phyloP scores from a whole-genome alignment of 2,329 filamentous ascomycete species.

The Hymenoscyphus albidus region DNA sequence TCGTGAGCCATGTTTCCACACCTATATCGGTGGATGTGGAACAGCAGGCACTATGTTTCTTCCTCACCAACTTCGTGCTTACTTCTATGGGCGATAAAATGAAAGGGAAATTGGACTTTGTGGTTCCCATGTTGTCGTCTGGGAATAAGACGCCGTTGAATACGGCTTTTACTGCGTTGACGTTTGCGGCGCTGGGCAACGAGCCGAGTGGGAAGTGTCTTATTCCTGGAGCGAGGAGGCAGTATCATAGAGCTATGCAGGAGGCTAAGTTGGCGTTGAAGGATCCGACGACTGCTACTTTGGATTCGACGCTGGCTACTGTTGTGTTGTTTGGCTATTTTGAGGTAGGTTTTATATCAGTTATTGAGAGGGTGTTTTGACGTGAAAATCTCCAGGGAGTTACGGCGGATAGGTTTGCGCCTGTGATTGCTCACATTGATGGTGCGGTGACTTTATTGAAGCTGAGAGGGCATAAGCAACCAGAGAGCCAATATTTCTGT shows the following conservation, averaged over 20 bases:
- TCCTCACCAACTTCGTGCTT: conserved; percentile 56
- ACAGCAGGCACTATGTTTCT: conserved; percentile 52
- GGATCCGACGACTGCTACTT: conserved; percentile 43
- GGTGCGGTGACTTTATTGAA: conserved; percentile 56
- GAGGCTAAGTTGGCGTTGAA: conserved; percentile 48
- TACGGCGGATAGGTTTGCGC: conserved; percentile 35
- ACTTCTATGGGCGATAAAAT: conserved; percentile 43
- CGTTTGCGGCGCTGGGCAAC: conserved; percentile 52
- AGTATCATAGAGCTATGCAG: conserved; percentile 51
- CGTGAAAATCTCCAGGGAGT: neutral
- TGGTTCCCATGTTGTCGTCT: neutral
- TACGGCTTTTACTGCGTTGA: conserved; percentile 56
- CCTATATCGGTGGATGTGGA: conserved; percentile 35
- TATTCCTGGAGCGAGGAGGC: conserved; percentile 40
- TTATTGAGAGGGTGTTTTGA: neutral
- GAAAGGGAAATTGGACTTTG: neutral
- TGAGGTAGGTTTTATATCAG: conserved; percentile 40
- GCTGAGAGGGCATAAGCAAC: conserved; percentile 40
- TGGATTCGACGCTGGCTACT: conserved; percentile 52
- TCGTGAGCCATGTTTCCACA: neutral
- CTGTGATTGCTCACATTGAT: conserved; percentile 47
- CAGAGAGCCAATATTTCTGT: neutral
- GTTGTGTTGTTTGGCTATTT: conserved; percentile 56
- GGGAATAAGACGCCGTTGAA: conserved; percentile 48
- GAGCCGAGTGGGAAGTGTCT: conserved; percentile 35